Evolutionary conservation across 2,329 filamentous ascomycete genomes (phyloP).

Genomic region (Xylaria sp.): DNA sequence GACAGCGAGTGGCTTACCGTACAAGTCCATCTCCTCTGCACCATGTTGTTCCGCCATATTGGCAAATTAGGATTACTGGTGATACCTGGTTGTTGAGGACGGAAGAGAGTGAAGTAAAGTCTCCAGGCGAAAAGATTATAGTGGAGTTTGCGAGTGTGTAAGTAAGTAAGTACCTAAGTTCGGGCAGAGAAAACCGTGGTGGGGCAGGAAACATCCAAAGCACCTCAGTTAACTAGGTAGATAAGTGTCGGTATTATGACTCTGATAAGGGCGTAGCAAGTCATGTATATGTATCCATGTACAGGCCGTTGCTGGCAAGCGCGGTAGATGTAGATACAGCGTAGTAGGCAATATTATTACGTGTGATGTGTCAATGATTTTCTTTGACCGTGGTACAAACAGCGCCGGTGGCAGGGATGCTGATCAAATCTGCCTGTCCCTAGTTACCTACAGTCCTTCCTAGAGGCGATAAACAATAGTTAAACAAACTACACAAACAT

Average conservation of each 20-base stretch:
- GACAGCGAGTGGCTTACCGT: constrained; percentile 53
- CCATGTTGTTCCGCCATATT: constrained; percentile 47
- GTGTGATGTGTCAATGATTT: constrained; percentile 2
- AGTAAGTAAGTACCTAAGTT: constrained; percentile 26
- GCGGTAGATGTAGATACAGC: not conserved
- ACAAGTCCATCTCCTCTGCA: constrained; percentile 62
- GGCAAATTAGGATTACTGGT: constrained; percentile 22
- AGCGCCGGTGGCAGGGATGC: not conserved
- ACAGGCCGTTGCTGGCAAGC: not conserved
- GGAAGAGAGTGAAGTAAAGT: not conserved
- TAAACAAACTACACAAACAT: no score
- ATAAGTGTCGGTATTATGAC: not conserved
- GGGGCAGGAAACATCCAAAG: constrained; percentile 20
- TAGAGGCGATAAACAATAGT: no score
- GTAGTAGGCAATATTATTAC: not conserved
- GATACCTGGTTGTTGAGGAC: constrained; percentile 5
- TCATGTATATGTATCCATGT: not conserved
- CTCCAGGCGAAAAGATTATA: constrained; percentile 36
- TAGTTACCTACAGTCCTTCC: not conserved
- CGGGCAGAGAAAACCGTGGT: constrained; percentile 33
- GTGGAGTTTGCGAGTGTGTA: constrained; percentile 38
- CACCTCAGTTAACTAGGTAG: not conserved
- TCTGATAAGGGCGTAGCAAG: not conserved
- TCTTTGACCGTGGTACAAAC: not conserved
- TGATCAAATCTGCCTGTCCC: not conserved